A percentile compares a stretch with the other conserved stretches of the same genome.
Evolutionary conservation across 2,329 filamentous ascomycete genomes (phyloP).

Genomic region (Magnaporthales sp.): DNA sequence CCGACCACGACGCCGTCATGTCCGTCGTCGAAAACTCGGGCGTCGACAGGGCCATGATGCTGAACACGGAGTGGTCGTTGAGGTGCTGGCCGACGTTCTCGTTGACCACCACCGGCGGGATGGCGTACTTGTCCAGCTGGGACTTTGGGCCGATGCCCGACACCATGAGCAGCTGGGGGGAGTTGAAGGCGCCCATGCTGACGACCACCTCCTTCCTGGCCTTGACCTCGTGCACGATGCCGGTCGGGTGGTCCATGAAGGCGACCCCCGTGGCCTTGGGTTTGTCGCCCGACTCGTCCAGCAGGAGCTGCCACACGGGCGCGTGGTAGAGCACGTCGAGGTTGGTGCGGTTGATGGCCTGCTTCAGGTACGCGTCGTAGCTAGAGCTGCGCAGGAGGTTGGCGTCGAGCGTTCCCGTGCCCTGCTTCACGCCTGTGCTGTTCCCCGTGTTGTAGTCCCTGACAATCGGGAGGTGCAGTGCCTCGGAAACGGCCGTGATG

Average conservation of each 20-base stretch:
- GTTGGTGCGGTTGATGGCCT: constrained; percentile 12
- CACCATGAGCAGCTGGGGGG: constrained; percentile 36
- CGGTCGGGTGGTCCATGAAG: constrained; percentile 14
- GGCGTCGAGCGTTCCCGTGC: constrained; percentile 15
- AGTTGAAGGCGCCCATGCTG: constrained; percentile 38
- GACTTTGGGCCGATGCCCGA: constrained; percentile 49
- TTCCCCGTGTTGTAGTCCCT: constrained; percentile 18
- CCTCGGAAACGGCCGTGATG: constrained; percentile 10
- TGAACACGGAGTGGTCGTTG: constrained; percentile 19
- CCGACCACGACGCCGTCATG: constrained; percentile 12
- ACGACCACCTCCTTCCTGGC: constrained; percentile 35
- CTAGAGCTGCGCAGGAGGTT: constrained; percentile 15
- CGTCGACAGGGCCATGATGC: constrained; percentile 17
- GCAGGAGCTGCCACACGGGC: constrained; percentile 13
- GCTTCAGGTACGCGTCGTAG: constrained; percentile 16
- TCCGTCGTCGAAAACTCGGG: constrained; percentile 16
- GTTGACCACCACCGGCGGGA: constrained; percentile 43
- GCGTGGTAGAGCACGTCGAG: constrained; percentile 17
- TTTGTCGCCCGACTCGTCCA: constrained; percentile 9
- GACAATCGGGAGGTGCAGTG: constrained; percentile 14
- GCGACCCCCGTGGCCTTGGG: constrained; percentile 15
- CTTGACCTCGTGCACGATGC: constrained; percentile 8
- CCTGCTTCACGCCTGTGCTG: constrained; percentile 19
- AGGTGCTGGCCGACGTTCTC: constrained; percentile 48
- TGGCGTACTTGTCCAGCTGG: constrained; percentile 44